Evolutionary conservation across 2,329 filamentous ascomycete species (phyloP).

Genomic region (Apiospora pterosperma): DNA sequence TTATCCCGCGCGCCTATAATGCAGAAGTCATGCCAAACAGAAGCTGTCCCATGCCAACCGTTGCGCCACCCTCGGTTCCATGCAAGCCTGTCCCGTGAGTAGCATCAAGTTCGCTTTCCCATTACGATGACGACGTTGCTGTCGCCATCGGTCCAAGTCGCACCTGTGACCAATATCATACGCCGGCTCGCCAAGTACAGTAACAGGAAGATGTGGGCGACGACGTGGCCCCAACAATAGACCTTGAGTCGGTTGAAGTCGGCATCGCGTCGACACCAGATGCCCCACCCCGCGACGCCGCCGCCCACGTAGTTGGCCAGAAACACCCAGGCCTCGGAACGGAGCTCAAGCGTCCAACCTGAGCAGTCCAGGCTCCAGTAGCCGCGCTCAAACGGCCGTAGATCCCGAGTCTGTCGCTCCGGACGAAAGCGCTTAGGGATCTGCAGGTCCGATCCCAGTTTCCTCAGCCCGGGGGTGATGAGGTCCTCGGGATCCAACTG

Average conservation of each 20-base stretch:
- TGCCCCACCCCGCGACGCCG: slow-evolving; percentile 64
- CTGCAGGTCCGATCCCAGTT: slow-evolving; percentile 51
- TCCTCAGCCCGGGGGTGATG: slow-evolving; percentile 51
- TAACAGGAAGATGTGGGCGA: slow-evolving; percentile 70
- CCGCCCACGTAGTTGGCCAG: slow-evolving; percentile 56
- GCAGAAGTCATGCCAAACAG: background rate
- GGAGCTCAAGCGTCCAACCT: slow-evolving; percentile 47
- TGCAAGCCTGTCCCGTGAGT: background rate
- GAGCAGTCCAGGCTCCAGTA: slow-evolving; percentile 68
- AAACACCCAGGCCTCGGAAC: slow-evolving; percentile 58
- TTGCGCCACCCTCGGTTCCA: background rate
- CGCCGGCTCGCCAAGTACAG: slow-evolving; percentile 70
- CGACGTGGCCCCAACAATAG: slow-evolving; percentile 76
- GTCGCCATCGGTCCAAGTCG: slow-evolving; percentile 64
- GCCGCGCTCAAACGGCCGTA: slow-evolving; percentile 66
- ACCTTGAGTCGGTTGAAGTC: slow-evolving; percentile 52
- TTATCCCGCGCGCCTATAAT: background rate
- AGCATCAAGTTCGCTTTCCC: slow-evolving; percentile 16
- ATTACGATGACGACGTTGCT: slow-evolving; percentile 49
- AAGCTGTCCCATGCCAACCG: background rate
- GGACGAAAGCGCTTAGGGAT: slow-evolving; percentile 53
- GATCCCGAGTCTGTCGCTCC: slow-evolving; percentile 39
- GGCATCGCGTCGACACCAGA: slow-evolving; percentile 51
- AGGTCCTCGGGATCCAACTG: slow-evolving; percentile 45
- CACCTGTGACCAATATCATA: slow-evolving; percentile 52